Conservation (phyloP, 495 filamentous ascomycete genomes). For the Podospora pseudopauciseta region DNA sequence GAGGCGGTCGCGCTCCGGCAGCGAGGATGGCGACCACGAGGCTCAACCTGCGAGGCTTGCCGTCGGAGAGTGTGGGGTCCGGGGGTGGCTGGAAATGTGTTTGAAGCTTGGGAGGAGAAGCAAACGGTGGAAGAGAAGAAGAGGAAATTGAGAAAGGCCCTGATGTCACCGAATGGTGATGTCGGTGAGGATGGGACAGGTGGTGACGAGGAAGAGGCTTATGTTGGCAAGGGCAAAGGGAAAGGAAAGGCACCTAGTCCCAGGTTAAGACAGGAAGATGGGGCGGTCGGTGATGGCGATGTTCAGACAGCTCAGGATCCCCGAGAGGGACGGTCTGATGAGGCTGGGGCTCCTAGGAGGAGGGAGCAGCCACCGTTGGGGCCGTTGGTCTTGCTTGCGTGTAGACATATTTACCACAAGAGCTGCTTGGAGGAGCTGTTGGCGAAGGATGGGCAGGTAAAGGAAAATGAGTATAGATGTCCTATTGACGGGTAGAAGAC, state of each 20-base stretch:
- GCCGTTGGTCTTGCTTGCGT: constrained; percentile 56
- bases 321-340: constrained; percentile 15
- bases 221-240: constrained; percentile 34
- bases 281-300: constrained; percentile 17
- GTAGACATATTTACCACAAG: constrained; percentile 61
- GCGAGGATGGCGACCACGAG: constrained; percentile 81
- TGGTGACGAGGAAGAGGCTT: constrained; percentile 28
- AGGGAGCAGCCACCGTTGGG: constrained; percentile 36
- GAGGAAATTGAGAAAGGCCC: constrained; percentile 31
- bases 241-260: constrained; percentile 30
- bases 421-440: constrained; percentile 55
- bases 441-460: constrained; percentile 39
- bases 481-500: constrained; percentile 49
- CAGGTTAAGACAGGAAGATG: constrained; percentile 18
- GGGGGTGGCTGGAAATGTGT: constrained; percentile 72
- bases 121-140: constrained; percentile 48
- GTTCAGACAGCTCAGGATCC: constrained; percentile 6
- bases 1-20: constrained; percentile 72
- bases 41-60: constrained; percentile 84
- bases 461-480: constrained; percentile 50
- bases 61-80: constrained; percentile 84
- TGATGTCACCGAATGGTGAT: not conserved
- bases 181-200: constrained; percentile 32
- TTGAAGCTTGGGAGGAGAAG: constrained; percentile 72
- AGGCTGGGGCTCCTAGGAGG: not conserved